These are phyloP conservation scores for Picochlorum costavermella DNA, from an alignment of 139 green algal species.

Conservation along the genomic window DNA sequence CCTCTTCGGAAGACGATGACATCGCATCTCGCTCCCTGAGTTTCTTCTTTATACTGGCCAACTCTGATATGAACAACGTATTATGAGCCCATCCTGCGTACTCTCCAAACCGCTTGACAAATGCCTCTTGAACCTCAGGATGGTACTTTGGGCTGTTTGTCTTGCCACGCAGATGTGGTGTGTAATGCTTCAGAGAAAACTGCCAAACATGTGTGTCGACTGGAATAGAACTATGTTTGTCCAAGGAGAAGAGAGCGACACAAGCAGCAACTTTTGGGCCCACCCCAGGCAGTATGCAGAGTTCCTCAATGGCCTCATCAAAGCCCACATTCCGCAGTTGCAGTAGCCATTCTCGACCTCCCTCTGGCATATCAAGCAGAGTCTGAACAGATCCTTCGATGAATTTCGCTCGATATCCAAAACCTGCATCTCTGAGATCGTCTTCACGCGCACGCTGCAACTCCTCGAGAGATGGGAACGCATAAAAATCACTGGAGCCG, in stretches of 20 bases:
- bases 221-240: conserved; percentile 68
- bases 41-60: conserved; percentile 45
- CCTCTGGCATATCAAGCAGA: conserved; percentile 52
- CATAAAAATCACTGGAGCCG: conserved; percentile 23
- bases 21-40: not conserved
- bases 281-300: conserved; percentile 75
- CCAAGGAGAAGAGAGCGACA: conserved; percentile 84
- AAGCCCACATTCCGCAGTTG: conserved; percentile 47
- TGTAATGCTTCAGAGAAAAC: conserved; percentile 66
- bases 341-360: conserved; percentile 65
- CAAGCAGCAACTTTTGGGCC: conserved; percentile 91
- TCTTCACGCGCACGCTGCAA: conserved; percentile 68
- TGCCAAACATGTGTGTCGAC: conserved; percentile 97
- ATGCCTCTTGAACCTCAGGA: conserved; percentile 38
- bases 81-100: conserved; percentile 91
- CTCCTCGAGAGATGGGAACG: conserved; percentile 83
- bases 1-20: not conserved
- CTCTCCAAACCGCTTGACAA: conserved; percentile 66
- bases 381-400: conserved; percentile 52
- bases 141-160: conserved; percentile 59
- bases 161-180: conserved; percentile 61
- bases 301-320: conserved; percentile 51
- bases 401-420: conserved; percentile 84
- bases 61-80: conserved; percentile 79
- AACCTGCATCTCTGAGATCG: conserved; percentile 64